phyloP scores from a whole-genome alignment of 345 rosid genomes.

The Nasturtium officinale region DNA sequence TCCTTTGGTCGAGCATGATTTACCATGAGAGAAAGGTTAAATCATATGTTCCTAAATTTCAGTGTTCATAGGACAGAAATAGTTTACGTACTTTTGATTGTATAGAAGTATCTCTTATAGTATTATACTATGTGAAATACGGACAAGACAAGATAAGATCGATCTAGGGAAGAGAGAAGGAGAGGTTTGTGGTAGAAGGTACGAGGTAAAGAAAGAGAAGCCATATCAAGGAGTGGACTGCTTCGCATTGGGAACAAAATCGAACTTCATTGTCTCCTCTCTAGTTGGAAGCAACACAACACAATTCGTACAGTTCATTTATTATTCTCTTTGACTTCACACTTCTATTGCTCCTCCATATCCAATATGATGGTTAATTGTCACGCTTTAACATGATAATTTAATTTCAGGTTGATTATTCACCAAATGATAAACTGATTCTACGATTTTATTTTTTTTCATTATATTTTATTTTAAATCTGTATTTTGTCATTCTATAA shows the following conservation, averaged over 20 bases:
- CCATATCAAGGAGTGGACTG: constrained; percentile 43
- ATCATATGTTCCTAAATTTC: constrained; percentile 9
- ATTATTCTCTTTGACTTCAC: constrained; percentile 41
- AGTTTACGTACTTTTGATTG: not conserved
- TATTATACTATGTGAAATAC: constrained; percentile 12
- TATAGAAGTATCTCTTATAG: constrained; percentile 1
- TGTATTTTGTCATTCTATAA: not conserved
- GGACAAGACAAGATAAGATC: constrained; percentile 33
- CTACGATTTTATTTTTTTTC: not conserved
- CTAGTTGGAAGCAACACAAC: constrained; percentile 35
- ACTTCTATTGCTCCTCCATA: constrained; percentile 1
- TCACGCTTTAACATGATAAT: not conserved
- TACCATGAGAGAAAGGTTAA: not conserved
- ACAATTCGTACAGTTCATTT: constrained; percentile 38
- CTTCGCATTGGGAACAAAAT: constrained; percentile 43
- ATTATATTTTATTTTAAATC: too few relatives aligned
- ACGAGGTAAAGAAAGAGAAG: constrained; percentile 42
- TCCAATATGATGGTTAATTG: not conserved
- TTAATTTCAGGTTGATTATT: not conserved
- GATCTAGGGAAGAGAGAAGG: constrained; percentile 22
- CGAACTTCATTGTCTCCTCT: constrained; percentile 39
- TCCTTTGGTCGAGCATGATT: constrained; percentile 3
- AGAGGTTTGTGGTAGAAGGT: constrained; percentile 33
- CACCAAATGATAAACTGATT: not conserved
- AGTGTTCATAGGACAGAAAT: not conserved